Base-by-base conservation (phyloP, 2,329 filamentous ascomycete genomes). In the Aspergillus costaricaensis region DNA sequence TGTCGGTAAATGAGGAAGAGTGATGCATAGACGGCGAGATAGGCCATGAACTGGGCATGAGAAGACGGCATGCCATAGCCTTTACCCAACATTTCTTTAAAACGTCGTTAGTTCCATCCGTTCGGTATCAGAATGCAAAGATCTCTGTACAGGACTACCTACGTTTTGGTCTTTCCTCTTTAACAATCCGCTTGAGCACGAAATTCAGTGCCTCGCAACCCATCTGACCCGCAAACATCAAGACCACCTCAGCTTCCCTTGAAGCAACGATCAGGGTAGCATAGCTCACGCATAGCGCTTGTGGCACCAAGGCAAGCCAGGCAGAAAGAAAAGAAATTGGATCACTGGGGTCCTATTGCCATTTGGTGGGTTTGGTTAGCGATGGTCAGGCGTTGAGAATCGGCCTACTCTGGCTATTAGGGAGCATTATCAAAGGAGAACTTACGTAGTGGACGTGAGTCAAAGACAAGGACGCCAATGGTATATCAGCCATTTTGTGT, bases 1-100 rank as follows among this genome's bases (percentile, higher is more conserved):
- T 96, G 92, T 62, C 94, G 86, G 62, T 93, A 81, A 49, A 96
- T 83, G 48, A 99, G 83, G 80, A 98, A 98, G 19, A 99, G 82
- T 23, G 86, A 83, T 61, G 98, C 80, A 63, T 91, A 95, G 59
- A 96, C 80, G 60, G 91, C 89, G 84, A 96, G 98, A 81, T 92
- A 99, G 58, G 90, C 85, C 62, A 94, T 90, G 75, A 97, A 99
- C 80, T 99, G 95, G 8, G 95, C 91, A 79, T 99, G 95, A 39
- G 93, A 97, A 7, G 86, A 88, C 10, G 95, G 95, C 96, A 99
- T 99, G 69, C 95, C 96, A 74, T 99, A 99, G 65, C 95, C 95
- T 76, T 96, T 96, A 58, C 92, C 86, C 72, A 93, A 88, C 81
- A 88, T 86, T 76, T 86, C 85, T 88, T 66, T 36, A 15, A 12